Base-by-base conservation (phyloP, 1,284 basidiomycete genomes). In the Anthracocystis walkeri region DNA sequence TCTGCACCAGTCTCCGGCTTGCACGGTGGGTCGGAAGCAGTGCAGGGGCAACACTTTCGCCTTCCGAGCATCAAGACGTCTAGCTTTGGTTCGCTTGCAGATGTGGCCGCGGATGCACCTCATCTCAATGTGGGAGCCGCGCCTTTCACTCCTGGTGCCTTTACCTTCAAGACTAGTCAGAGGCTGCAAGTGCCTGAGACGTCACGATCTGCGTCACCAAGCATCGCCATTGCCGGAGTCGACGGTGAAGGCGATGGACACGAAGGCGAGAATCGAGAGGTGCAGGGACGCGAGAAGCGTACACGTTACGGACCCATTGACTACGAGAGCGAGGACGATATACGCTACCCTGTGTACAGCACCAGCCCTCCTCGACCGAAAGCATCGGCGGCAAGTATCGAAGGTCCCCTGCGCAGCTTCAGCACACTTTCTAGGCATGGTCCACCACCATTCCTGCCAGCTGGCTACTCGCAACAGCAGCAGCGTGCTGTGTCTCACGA, bases 61-160 rank as follows among this genome's bases (percentile, higher is more conserved):
- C 62, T 81, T 25, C 79, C 79, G 0, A 80, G 78, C 57, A 81
- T 80, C 57, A 69, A 71, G 38, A 80, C 65, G 3, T 80, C 79
- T 10, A 80, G 76, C 64, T 80, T 80, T 35, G 79, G 76, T 12
- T 75, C 77, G 2, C 54, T 76, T n/a, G 70, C 62, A 41, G 68
- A 68, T 2, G 46, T 57, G 16, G 33, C 71, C 12, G 44, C 60
- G 1, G 51, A 46, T 40, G 64, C 68, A 16, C 52, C 64, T 49
- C 67, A 65, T 44, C 81, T 82, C 54, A 82, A 76, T 31, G 79
- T 79, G 0, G 54, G 54, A 4, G 81, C 81, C 4, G 79, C 81
- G 11, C 55, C 77, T 3, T 82, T 82, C 57, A 75, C 64, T 5
- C 81, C 81, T 1, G 75, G 74, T 14, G 42, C 66, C 0, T 82